Base-by-base conservation (phyloP, 371 early-diverging fungal species). In the Zancudomyces culisetae region DNA sequence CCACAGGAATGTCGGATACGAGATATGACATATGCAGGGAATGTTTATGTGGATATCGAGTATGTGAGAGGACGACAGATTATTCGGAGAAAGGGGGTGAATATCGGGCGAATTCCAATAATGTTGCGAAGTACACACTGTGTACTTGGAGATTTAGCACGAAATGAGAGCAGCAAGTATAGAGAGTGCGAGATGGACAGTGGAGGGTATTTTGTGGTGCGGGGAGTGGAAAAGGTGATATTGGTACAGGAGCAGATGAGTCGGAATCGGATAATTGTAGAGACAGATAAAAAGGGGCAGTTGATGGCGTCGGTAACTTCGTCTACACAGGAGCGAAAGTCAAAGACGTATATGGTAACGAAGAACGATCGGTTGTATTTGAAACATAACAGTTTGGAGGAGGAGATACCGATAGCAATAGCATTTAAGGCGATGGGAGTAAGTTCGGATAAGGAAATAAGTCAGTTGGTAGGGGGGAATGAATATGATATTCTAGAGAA, bases 221-320 rank as follows among this genome's bases (percentile, higher is more conserved):
- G 90, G 46, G 99, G 99, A 26, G 85, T 89, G 0, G 99, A 99
- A 69, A 95, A 98, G 69, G 99, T 99, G 3, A 93, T 99, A 73
- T 64, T 99, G 52, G 97, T 99, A 24, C 99, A 99, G 70, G 99
- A 99, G 73, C 99, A 99, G 60, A 75, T 99, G 66, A 89, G 93
- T n/a, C 99, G 98, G 71, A 99, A 99, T 74, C 83, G 99, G 72
- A 99, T 99, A 55, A 90, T 99, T 64, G 88, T 98, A 20, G 98
- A 98, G 54, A 72, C 74, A 0, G 98, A 98, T 58, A 49, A 39
- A 56, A 86, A 82, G 61, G 93, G 93, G 0, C 69, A 74, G 27
- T 80, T 94, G 45, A 70, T 70, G 43, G 89, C 92, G 35, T 79
- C 74, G 51, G 97, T 96, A 3, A 90, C 49, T 53, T 87, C 89